Base-by-base conservation (phyloP, 495 filamentous ascomycete species). In the Penicillium arizonense region DNA sequence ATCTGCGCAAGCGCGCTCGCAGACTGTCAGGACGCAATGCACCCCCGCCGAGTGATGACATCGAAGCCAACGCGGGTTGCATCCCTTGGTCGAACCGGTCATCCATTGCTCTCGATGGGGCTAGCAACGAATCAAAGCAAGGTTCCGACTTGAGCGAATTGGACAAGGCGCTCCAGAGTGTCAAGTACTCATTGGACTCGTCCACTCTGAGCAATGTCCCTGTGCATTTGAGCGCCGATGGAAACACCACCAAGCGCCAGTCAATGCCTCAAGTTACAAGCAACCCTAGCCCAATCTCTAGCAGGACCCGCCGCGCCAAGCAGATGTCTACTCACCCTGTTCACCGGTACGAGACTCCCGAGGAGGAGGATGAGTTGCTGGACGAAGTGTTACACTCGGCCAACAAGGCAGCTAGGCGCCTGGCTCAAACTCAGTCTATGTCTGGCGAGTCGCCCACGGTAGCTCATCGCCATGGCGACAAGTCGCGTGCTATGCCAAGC, bases 351-450 rank as follows among this genome's bases (percentile, higher is more conserved):
- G 95, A 97, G 69, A 95, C 91, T 4, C 90, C 95, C 1, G 91
- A 96, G 63, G 94, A 99, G 69, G 91, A 97, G 61, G 94, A 97
- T 55, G 94, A 99, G 69, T 81, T 98, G 11, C 76, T 96, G 10
- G 91, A 96, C 61, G 94, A 97, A 69, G 93, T 78, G 20, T 67
- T 87, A 14, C 73, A 77, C 44, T 83, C 82, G 39, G 79, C 83
- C 41, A 78, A 80, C 56, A 80, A 74, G 53, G 83, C 83, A 36
- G 81, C 73, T 5, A 72, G 63, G 41, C 74, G 76, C 20, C 72
- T 87, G 20, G 82, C 82, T 26, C 72, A 71, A 40, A 75, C 49
- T 53, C 82, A 59, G 58, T 75, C 60, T 3, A 53, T 61, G 28
- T 67, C 71, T 21, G 68, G 66, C 57, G 63, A 76, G 18, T 75